Conservation (phyloP, 2,329 filamentous ascomycete species). For the Aspergillus cejpii region DNA sequence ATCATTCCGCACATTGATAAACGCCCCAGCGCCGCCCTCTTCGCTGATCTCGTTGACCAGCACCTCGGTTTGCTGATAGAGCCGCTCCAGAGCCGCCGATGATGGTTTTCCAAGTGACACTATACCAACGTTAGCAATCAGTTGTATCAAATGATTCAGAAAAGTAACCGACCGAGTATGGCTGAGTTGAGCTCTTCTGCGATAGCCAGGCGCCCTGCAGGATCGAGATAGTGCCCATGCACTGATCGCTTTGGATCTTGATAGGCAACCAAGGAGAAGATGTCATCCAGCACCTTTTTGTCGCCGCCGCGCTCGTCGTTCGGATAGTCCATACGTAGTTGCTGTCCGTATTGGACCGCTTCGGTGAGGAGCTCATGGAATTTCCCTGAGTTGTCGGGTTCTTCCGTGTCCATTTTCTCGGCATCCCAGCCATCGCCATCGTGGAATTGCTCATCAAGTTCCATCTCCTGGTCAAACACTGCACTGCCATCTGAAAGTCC, state of each 20-base stretch:
- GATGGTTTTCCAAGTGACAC: conserved; percentile 87
- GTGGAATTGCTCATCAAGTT: conserved; percentile 49
- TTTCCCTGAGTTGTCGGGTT: conserved; percentile 32
- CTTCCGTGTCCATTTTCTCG: conserved; percentile 53
- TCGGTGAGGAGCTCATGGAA: conserved; percentile 55
- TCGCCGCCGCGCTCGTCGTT: conserved; percentile 64
- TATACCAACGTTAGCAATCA: conserved; percentile 35
- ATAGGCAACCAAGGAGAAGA: conserved; percentile 85
- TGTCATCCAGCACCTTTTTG: conserved; percentile 67
- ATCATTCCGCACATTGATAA: conserved; percentile 63
- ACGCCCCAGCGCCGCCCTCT: conserved; percentile 72
- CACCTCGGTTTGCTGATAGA: conserved; percentile 80
- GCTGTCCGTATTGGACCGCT: conserved; percentile 72
- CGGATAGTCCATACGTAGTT: conserved; percentile 69
- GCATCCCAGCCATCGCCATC: conserved; percentile 31
- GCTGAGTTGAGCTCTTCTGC: conserved; percentile 92
- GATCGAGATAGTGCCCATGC: conserved; percentile 71
- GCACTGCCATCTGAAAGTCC: conserved; percentile 40
- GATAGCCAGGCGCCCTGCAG: conserved; percentile 65
- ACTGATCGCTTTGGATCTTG: conserved; percentile 69
- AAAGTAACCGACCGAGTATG: conserved; percentile 63
- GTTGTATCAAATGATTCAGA: background rate
- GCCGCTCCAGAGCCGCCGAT: conserved; percentile 71
- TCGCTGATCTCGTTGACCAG: conserved; percentile 75
- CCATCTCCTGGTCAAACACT: conserved; percentile 50